Percentiles rank a stretch among this genome's conserved stretches.
Evolutionary conservation across 2,329 filamentous ascomycete genomes (phyloP).

Genomic region (Lasiodiplodia citricola): DNA sequence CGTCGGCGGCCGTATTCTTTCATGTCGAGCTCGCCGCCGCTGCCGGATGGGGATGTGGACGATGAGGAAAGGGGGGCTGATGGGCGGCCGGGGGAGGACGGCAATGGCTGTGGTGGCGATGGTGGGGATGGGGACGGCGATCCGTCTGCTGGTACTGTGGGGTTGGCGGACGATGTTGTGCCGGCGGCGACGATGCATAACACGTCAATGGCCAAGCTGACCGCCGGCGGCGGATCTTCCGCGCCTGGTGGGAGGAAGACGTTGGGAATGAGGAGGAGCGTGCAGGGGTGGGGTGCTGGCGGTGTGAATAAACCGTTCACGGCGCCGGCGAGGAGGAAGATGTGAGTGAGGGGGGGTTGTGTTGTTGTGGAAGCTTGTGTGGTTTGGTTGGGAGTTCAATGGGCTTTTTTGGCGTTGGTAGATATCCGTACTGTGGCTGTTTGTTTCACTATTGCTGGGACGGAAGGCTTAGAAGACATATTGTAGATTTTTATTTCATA

Average conservation of each 20-base stretch:
- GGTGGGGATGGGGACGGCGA: neutral
- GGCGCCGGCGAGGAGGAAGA: constrained; percentile 10
- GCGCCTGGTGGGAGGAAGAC: constrained; percentile 44
- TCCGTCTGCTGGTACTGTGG: constrained; percentile 28
- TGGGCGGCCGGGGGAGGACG: constrained; percentile 17
- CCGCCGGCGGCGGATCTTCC: constrained; percentile 25
- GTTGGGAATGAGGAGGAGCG: constrained; percentile 56
- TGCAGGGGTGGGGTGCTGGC: constrained; percentile 55
- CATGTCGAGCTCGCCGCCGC: constrained; percentile 12
- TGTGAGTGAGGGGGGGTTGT: neutral
- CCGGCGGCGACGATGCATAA: constrained; percentile 43
- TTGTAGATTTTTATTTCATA: no score
- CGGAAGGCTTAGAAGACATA: no score
- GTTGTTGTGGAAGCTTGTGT: no score
- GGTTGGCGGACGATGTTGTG: constrained; percentile 37
- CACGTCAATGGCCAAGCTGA: constrained; percentile 44
- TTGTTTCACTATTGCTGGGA: no score
- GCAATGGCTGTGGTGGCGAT: neutral
- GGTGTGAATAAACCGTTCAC: constrained; percentile 23
- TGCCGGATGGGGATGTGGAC: neutral
- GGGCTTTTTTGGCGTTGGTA: no score
- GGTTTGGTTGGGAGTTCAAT: no score
- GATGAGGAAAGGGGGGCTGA: constrained; percentile 24
- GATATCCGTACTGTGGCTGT: no score
- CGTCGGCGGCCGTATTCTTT: constrained; percentile 14